phyloP scores from a whole-genome alignment of 495 filamentous ascomycete genomes.

The Talaromyces nanjingensis region DNA sequence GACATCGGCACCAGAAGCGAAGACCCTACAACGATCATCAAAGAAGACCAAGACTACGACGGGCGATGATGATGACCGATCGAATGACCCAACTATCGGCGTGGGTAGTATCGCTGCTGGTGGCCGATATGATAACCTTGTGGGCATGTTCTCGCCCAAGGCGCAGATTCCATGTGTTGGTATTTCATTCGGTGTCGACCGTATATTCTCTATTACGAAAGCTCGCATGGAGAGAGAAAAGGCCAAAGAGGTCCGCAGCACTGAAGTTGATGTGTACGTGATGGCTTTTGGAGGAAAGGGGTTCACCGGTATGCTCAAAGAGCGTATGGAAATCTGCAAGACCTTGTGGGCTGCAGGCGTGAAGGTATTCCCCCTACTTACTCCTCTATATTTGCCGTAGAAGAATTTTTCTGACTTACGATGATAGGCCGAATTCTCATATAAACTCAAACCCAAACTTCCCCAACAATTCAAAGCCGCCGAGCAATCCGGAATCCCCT shows the following conservation, averaged over 20 bases:
- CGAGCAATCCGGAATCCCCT: constrained; percentile 63
- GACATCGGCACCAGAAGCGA: constrained; percentile 34
- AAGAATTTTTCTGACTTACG: constrained; percentile 11
- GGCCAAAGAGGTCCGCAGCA: constrained; percentile 48
- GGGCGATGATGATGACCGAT: constrained; percentile 69
- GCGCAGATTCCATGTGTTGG: constrained; percentile 85
- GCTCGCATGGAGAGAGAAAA: constrained; percentile 62
- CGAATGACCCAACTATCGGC: constrained; percentile 72
- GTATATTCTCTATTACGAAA: constrained; percentile 88
- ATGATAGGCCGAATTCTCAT: constrained; percentile 62
- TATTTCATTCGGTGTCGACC: constrained; percentile 90
- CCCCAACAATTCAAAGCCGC: constrained; percentile 74
- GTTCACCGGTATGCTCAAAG: constrained; percentile 69
- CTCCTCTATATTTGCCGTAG: too few species aligned
- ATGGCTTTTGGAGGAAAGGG: constrained; percentile 92
- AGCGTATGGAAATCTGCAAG: constrained; percentile 71
- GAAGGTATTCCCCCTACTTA: constrained; percentile 41
- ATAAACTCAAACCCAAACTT: constrained; percentile 73
- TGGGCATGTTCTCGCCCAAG: constrained; percentile 86
- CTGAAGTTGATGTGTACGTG: constrained; percentile 79
- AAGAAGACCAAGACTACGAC: constrained; percentile 43
- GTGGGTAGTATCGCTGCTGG: constrained; percentile 86
- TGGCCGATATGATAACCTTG: constrained; percentile 87
- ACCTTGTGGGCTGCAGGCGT: constrained; percentile 72
- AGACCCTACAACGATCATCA: constrained; percentile 43